These are phyloP conservation scores for Schizonepeta tenuifolia DNA, from an alignment of 257 asterid genomes.

Conservation along the genomic window DNA sequence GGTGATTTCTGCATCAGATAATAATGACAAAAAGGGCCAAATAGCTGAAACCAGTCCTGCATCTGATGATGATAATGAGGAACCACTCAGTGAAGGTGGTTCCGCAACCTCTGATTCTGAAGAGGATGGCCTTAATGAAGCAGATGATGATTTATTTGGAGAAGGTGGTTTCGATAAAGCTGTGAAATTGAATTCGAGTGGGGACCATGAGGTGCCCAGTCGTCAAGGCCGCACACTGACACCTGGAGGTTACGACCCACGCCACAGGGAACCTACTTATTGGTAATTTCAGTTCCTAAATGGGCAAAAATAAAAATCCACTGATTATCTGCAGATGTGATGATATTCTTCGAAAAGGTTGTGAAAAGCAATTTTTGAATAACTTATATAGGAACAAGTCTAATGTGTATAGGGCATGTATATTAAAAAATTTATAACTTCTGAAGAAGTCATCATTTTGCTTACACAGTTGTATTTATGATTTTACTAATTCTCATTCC, in stretches of 20 bases:
- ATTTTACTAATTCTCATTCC: conserved; percentile 25
- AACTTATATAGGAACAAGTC: background rate
- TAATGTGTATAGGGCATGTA: background rate
- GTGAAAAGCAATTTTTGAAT: background rate
- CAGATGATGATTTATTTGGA: conserved; percentile 52
- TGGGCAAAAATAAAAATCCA: background rate
- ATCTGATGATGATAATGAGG: conserved; percentile 45
- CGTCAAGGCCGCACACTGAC: conserved; percentile 36
- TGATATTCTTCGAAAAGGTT: background rate
- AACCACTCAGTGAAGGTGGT: conserved; percentile 50
- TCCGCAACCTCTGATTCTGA: conserved; percentile 51
- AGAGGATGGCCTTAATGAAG: conserved; percentile 43
- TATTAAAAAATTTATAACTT: no score
- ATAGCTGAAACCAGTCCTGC: conserved; percentile 40
- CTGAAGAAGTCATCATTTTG: no score
- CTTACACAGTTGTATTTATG: background rate
- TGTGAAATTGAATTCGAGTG: conserved; percentile 37
- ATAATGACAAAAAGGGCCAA: conserved; percentile 28
- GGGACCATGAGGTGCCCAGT: conserved; percentile 30
- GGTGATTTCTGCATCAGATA: conserved; percentile 38
- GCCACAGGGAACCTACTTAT: conserved; percentile 82
- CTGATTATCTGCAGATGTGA: background rate
- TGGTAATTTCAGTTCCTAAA: conserved; percentile 51
- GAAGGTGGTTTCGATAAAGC: conserved; percentile 38
- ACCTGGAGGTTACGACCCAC: conserved; percentile 79